Evolutionary conservation across 805 yeast species (phyloP).

Genomic region (Candida germanica): DNA sequence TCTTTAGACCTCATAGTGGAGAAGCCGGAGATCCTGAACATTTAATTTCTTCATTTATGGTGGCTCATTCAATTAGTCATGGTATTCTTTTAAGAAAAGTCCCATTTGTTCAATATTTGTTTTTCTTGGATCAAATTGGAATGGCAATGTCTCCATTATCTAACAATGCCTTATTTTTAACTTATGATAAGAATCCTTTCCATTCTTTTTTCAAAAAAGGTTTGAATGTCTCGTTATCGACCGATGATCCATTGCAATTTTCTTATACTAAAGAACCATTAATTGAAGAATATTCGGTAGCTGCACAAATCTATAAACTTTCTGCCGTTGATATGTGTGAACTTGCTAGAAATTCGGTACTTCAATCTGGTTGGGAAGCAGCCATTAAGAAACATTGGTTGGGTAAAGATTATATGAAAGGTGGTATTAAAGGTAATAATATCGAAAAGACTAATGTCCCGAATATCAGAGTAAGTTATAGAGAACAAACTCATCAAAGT

Average conservation of each 20-base stretch:
- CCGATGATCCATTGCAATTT: constrained; percentile 97
- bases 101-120: constrained; percentile 91
- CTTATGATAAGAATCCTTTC: constrained; percentile 97
- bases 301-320: constrained; percentile 94
- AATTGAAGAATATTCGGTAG: constrained; percentile 96
- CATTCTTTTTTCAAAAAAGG: constrained; percentile 89
- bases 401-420: constrained; percentile 57
- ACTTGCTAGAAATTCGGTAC: constrained; percentile 86
- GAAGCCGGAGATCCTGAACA: constrained; percentile 99
- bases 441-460: constrained; percentile 96
- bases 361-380: constrained; percentile 92
- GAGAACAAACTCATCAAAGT: constrained; percentile 74
- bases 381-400: constrained; percentile 88
- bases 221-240: constrained; percentile 86
- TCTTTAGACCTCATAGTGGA: constrained; percentile 97
- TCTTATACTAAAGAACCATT: constrained; percentile 96
- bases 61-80: constrained; percentile 91
- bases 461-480: constrained; percentile 75
- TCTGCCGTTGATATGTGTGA: constrained; percentile 98
- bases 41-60: constrained; percentile 80
- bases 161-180: constrained; percentile 91
- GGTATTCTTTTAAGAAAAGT: constrained; percentile 91
- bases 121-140: constrained; percentile 91
- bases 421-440: constrained; percentile 79
- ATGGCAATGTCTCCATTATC: constrained; percentile 98